Base-by-base conservation (phyloP, 768 basidiomycete species). In the Rhodotorula diobovata region DNA sequence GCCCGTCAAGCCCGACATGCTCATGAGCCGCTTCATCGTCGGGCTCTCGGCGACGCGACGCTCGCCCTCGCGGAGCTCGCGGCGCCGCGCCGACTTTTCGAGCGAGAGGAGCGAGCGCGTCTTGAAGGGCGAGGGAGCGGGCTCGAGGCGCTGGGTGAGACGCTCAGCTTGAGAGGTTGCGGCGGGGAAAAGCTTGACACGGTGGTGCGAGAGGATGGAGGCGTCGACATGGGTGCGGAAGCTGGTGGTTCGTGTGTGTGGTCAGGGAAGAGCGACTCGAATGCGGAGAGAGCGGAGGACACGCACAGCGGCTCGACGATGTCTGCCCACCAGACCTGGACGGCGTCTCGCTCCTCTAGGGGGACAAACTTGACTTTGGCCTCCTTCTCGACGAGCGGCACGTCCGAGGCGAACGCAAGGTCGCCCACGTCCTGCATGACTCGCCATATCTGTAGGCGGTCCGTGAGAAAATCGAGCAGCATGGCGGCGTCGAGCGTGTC, bases 111-210 rank as follows among this genome's bases (percentile, higher is more conserved):
- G 67, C 16, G 70, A 68, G 30, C 73, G 73, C 39, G 68, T 56
- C 32, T 75, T 71, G 73, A 68, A 71, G 18, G 67, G 70, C 2
- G 65, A 67, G 4, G 70, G 70, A 16, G 66, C 65, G 34, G 70
- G 70, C 3, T 28, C 61, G 67, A 68, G 59, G 30, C 63, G 64
- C 35, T 62, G 37, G 21, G 61, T 45, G 35, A 65, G 41, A 45
- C 45, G 54, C 3, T 63, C 55, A 57, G 56, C 48, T 60, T 66
- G 56, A 1, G 67, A 46, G 16, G 70, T 32, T 1, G 41, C 34
- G 6, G 70, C 59, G 7, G 73, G 73, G 67, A 75, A 75, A 35
- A 75, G 70, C 61, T 75, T 75, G 70, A 61, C 12, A 35, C 73
- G 70, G 37, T 75, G 73, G n/a, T 68, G 73, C 2, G 41, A 18